phyloP scores from a whole-genome alignment of 371 early-diverging fungal genomes.

The Zopfochytrium polystomum region DNA sequence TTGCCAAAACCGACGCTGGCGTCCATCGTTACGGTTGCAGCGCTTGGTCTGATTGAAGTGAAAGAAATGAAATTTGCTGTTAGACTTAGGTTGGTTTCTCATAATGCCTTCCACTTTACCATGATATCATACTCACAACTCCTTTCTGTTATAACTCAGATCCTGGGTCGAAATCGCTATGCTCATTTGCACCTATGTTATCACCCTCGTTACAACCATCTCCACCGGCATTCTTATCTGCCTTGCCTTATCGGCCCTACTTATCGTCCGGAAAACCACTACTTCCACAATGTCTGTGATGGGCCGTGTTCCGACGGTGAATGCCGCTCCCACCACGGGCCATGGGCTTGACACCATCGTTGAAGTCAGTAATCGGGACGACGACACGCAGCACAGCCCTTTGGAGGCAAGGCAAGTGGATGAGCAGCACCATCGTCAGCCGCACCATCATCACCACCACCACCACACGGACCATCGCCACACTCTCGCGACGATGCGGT shows the following conservation, averaged over 20 bases:
- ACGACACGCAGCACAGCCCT: too few species aligned
- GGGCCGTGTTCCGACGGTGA: conserved; percentile 16
- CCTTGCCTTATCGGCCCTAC: conserved; percentile 30
- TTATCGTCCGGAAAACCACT: conserved; percentile 36
- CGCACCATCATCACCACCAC: too few species aligned
- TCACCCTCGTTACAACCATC: conserved; percentile 32
- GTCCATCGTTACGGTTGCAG: conserved; percentile 37
- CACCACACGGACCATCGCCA: neutral
- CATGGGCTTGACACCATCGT: too few species aligned
- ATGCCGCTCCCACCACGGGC: too few species aligned
- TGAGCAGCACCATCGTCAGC: too few species aligned
- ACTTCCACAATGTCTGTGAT: conserved; percentile 27
- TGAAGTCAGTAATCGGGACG: too few species aligned
- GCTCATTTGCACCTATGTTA: conserved; percentile 28
- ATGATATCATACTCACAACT: too few species aligned
- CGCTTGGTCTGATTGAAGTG: conserved; percentile 33
- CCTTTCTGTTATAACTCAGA: too few species aligned
- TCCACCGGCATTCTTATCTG: conserved; percentile 32
- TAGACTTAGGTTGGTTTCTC: too few species aligned
- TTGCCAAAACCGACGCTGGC: conserved; percentile 35
- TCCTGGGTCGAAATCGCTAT: conserved; percentile 30
- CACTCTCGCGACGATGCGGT: neutral
- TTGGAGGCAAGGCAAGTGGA: too few species aligned
- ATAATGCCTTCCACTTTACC: too few species aligned
- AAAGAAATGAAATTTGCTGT: conserved; percentile 34